Conservation (phyloP, 169 alveolate species). For the Cryptosporidium sp. region DNA sequence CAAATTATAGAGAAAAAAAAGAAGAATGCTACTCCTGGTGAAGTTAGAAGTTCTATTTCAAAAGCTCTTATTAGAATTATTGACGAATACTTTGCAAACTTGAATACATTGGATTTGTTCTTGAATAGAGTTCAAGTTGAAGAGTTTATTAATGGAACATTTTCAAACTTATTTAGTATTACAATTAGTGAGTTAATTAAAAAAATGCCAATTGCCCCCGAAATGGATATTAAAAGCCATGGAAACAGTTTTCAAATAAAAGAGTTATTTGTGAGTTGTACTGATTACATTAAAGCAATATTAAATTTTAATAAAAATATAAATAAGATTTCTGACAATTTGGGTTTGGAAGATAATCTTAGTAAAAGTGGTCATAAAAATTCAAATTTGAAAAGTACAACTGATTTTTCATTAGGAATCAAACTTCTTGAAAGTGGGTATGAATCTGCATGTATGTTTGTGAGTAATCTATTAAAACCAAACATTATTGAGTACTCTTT, state of each 20-base stretch:
- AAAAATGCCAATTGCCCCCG: conserved; percentile 57
- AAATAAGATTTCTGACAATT: conserved; percentile 10
- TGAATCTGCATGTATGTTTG: conserved; percentile 16
- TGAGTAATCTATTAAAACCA: conserved; percentile 11
- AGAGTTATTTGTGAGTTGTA: conserved; percentile 14
- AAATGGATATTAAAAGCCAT: conserved; percentile 20
- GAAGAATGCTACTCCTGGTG: conserved; percentile 38
- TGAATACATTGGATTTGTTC: conserved; percentile 60
- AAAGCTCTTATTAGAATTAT: conserved; percentile 52
- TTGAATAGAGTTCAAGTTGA: conserved; percentile 76
- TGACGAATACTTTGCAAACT: conserved; percentile 74
- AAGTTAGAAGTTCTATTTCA: conserved; percentile 37
- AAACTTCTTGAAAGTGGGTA: conserved; percentile 23
- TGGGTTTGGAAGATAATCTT: not conserved
- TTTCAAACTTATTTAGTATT: conserved; percentile 45
- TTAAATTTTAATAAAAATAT: conserved; percentile 32
- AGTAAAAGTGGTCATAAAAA: not conserved
- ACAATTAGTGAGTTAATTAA: conserved; percentile 17
- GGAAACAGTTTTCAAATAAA: not conserved
- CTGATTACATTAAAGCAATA: conserved; percentile 30
- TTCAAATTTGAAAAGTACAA: not conserved
- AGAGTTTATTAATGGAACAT: conserved; percentile 53
- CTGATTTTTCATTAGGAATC: not conserved
- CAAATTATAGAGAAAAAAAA: conserved; percentile 55
- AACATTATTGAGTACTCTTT: conserved; percentile 24